Evolutionary conservation across 805 yeast species (phyloP).

Genomic region (Kuraishia borneana): DNA sequence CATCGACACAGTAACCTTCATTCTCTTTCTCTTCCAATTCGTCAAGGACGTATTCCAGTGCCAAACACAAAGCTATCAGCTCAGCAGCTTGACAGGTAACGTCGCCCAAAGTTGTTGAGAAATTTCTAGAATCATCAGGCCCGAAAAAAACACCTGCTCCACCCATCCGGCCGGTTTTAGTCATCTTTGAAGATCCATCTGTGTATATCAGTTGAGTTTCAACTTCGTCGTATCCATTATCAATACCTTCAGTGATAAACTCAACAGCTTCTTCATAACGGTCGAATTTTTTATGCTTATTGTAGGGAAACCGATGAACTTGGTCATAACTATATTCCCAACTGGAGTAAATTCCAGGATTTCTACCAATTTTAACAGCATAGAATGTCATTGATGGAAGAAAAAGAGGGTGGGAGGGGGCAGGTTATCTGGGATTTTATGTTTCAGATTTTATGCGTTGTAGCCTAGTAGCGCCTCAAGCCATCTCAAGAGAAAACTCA

Average conservation of each 20-base stretch:
- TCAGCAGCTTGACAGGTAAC: constrained; percentile 77
- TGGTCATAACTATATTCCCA: constrained; percentile 51
- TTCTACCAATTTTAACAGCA: constrained; percentile 45
- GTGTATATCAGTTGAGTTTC: constrained; percentile 37
- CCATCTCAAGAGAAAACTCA: too few species aligned
- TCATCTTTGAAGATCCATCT: constrained; percentile 68
- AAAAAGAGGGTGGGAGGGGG: too few species aligned
- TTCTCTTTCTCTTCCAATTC: too few species aligned
- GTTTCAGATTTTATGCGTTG: too few species aligned
- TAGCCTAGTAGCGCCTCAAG: too few species aligned
- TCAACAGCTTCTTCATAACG: constrained; percentile 35
- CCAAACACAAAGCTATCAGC: constrained; percentile 51
- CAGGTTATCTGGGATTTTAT: too few species aligned
- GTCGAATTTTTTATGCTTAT: constrained; percentile 45
- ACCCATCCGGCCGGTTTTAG: constrained; percentile 37
- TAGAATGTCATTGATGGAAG: too few species aligned
- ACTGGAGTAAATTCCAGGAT: constrained; percentile 40
- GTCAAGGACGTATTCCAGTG: too few species aligned
- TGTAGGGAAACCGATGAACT: constrained; percentile 45
- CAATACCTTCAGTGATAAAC: constrained; percentile 19
- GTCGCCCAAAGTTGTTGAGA: constrained; percentile 37
- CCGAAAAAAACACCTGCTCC: constrained; percentile 80
- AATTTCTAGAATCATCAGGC: constrained; percentile 37
- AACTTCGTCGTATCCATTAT: too few species aligned
- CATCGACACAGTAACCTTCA: constrained; percentile 19